Conservation (phyloP, 1,284 basidiomycete species). For the Irpex sp. region DNA sequence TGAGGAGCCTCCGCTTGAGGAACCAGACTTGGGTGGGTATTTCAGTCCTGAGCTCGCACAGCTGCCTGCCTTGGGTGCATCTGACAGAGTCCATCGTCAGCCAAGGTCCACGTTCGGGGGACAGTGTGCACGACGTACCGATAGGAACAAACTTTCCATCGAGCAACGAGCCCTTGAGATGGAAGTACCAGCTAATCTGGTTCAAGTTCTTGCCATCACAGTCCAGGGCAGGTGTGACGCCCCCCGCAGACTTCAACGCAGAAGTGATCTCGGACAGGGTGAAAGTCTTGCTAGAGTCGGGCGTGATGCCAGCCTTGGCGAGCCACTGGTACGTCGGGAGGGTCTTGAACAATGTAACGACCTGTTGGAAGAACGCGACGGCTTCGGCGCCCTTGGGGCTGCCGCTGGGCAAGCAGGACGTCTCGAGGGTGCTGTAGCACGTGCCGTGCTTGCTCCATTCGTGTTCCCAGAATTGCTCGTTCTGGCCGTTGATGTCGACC, state of each 20-base stretch:
- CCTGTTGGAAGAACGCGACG: constrained; percentile 66
- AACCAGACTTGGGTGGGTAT: constrained; percentile 49
- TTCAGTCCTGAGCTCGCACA: constrained; percentile 56
- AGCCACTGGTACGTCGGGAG: constrained; percentile 74
- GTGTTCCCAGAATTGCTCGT: constrained; percentile 71
- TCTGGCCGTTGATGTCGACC: constrained; percentile 56
- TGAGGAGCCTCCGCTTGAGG: constrained; percentile 21
- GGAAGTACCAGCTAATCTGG: constrained; percentile 62
- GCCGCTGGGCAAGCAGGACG: constrained; percentile 53
- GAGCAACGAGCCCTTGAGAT: constrained; percentile 58
- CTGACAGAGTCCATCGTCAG: constrained; percentile 32
- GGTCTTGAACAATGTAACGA: constrained; percentile 59
- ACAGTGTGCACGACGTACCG: constrained; percentile 30
- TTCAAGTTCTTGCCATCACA: constrained; percentile 44
- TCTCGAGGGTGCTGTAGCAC: constrained; percentile 63
- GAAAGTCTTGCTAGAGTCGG: constrained; percentile 51
- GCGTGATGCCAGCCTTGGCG: constrained; percentile 64
- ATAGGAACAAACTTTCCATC: constrained; percentile 61
- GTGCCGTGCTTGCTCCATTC: constrained; percentile 76
- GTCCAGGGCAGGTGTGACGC: constrained; percentile 53
- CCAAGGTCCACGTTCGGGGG: background rate
- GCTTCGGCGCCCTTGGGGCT: constrained; percentile 60
- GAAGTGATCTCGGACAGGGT: constrained; percentile 49
- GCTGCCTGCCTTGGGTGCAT: constrained; percentile 43
- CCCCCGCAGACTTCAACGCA: constrained; percentile 50